Evolutionary conservation across 371 early-diverging fungal species (phyloP), one percentile per base, ranked within the genome.

Genomic region (Mortierella sp.): DNA sequence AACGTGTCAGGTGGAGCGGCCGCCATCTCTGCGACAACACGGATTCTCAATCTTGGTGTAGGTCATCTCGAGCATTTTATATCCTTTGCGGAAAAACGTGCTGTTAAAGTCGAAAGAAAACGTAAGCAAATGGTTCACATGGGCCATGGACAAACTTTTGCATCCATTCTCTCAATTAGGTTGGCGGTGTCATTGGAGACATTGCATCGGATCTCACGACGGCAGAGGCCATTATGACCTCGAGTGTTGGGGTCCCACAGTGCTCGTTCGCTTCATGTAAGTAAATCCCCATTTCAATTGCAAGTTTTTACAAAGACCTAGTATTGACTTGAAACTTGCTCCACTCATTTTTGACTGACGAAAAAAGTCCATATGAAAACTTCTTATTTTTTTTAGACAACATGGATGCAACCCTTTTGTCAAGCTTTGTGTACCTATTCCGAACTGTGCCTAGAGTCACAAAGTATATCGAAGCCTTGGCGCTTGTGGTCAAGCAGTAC

Each of bases 251-350:
- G 6, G 53, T 81, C 1, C 82, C 77, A 10, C 82, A 81, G 22
- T 81, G 82, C 50, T 73, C 77, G 29, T 81, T 77, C 44, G 37
- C 77, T 2, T 71, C 82, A 26, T 77, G 82, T 81, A 77, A 68
- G 77, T 53, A n/a, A n/a, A n/a, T n/a, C n/a, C n/a, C n/a, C n/a
- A n/a, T n/a, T n/a, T n/a, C n/a, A n/a, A n/a, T n/a, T n/a, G n/a
- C n/a, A n/a, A n/a, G n/a, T n/a, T n/a, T n/a, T n/a, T n/a, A n/a
- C n/a, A n/a, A n/a, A n/a, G n/a, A n/a, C n/a, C n/a, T n/a, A n/a
- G n/a, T n/a, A n/a, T n/a, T n/a, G n/a, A n/a, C n/a, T n/a, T n/a
- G n/a, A n/a, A n/a, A n/a, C n/a, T n/a, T n/a, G n/a, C n/a, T n/a
- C n/a, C n/a, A n/a, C n/a, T n/a, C n/a, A n/a, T n/a, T n/a, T n/a